phyloP scores from a whole-genome alignment of 768 basidiomycete species.

The Xerocomellus dryophilus region DNA sequence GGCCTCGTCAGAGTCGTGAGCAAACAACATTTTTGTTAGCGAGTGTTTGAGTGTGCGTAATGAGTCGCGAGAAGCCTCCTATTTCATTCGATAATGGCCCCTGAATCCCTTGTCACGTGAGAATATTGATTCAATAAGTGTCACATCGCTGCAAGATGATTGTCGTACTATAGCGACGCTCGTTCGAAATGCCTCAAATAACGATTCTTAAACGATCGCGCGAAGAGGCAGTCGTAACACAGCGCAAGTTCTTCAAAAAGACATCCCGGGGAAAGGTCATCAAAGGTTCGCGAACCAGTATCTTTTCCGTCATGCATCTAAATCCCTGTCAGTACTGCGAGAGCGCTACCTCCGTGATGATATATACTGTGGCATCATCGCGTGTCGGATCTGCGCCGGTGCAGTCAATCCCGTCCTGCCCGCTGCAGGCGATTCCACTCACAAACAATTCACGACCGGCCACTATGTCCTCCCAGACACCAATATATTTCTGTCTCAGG shows the following conservation, averaged over 20 bases:
- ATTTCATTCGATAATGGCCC: not conserved
- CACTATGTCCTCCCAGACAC: slow-evolving; percentile 92
- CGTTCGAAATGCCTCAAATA: slow-evolving; percentile 50
- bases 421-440: slow-evolving; percentile 50
- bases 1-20: slow-evolving; percentile 23
- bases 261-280: slow-evolving; percentile 91
- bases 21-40: slow-evolving; percentile 23
- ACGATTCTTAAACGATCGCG: slow-evolving; percentile 69
- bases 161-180: too few species aligned
- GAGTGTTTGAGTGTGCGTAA: not conserved
- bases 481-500: slow-evolving; percentile 91
- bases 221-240: slow-evolving; percentile 70
- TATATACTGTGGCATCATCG: slow-evolving; percentile 78
- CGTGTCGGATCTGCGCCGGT: slow-evolving; percentile 60
- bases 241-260: slow-evolving; percentile 95
- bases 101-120: slow-evolving; percentile 5
- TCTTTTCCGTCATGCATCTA: not conserved
- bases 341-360: slow-evolving; percentile 94
- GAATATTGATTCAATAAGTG: too few species aligned
- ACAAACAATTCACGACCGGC: slow-evolving; percentile 57
- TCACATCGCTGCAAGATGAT: too few species aligned
- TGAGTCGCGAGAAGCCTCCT: not conserved
- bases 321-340: slow-evolving; percentile 60
- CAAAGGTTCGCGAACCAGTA: slow-evolving; percentile 56
- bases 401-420: slow-evolving; percentile 51